Percentiles rank a stretch among this genome's conserved stretches.
Conservation (phyloP, 2,329 filamentous ascomycete species). For the Sclerotinia minor region DNA sequence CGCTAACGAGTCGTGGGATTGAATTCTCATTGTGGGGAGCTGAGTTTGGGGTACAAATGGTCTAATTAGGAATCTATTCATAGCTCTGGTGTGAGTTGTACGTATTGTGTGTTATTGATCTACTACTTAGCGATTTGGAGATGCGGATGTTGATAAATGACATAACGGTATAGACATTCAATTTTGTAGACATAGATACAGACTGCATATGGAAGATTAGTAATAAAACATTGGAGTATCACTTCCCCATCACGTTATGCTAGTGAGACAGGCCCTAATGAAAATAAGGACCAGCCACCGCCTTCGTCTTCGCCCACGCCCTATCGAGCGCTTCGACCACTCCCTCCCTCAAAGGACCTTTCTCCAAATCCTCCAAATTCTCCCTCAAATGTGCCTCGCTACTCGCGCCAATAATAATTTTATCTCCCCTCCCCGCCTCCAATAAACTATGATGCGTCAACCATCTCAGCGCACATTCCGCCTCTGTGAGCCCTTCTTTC, state of each 20-base stretch:
- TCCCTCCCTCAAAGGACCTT: constrained; percentile 73
- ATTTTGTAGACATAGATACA: too few species aligned
- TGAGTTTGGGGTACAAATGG: too few species aligned
- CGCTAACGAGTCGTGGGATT: too few species aligned
- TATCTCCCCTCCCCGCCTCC: constrained; percentile 54
- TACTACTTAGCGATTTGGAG: too few species aligned
- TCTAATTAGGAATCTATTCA: too few species aligned
- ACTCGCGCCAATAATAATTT: constrained; percentile 60
- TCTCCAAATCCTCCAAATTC: constrained; percentile 59
- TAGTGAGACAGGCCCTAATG: background rate
- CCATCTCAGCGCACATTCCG: constrained; percentile 78
- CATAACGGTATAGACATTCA: fast-evolving
- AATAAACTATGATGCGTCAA: constrained; percentile 66
- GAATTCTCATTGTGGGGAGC: too few species aligned
- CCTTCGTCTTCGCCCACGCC: constrained; percentile 20
- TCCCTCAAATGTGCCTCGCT: constrained; percentile 56
- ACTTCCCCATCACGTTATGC: too few species aligned
- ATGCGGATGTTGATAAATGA: too few species aligned
- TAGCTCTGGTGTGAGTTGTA: too few species aligned
- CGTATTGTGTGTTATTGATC: too few species aligned
- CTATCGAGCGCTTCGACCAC: constrained; percentile 45
- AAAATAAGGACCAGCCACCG: constrained; percentile 1
- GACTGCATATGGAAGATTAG: too few species aligned
- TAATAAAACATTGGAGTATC: too few species aligned
- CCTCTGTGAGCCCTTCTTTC: constrained; percentile 65